Base-by-base conservation (phyloP, 2,329 filamentous ascomycete genomes). In the Chalaropsis ovoidea region DNA sequence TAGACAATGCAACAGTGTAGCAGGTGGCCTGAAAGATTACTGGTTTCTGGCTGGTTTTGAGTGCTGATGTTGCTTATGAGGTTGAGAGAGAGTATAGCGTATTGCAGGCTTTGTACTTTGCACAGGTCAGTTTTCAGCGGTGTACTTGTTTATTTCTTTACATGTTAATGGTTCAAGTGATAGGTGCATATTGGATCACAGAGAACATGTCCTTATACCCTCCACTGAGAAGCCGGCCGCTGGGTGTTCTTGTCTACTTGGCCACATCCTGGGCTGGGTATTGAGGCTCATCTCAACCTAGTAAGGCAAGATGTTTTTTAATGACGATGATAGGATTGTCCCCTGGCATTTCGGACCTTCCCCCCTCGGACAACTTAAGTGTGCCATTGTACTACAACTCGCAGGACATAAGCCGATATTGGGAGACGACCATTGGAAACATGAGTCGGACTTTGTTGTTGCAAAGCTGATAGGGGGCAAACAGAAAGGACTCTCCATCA, bases 261-360 rank as follows among this genome's bases (percentile, higher is more conserved):
- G 22, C 19, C 3, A 22, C 47, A 27, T 24, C 35, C 8, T 39
- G 35, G 5, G 35, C 35, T 49, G 45, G n/a, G 11, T 49, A 52
- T 52, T 52, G 27, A 58, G 52, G 52, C 52, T 58, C 24, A 13
- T 35, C 11, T 58, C 52, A 39, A 35, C 24, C n/a, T 22, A 58
- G 15, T 5, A 17, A 17, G 1, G 15, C 27, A 15, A 31, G 24
- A 5, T 58, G 52, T 58, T 6, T 58, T 58, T 11, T 19, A 58
- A 15, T n/a, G 27, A 15, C 17, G 52, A 17, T 58, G 24, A 35
- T 39, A 39, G n/a, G 52, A 58, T 35, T 58, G 6, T 58, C 27
- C 52, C 27, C 6, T 58, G 52, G 52, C 5, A 58, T 58, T 22
- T 58, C 52, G 52, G 52, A 58, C 52, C 27, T 58, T 39, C 52